Evolutionary conservation across 768 basidiomycete species (phyloP), one percentile per base, ranked within the genome.

Genomic region (Mrakia blollopis): DNA sequence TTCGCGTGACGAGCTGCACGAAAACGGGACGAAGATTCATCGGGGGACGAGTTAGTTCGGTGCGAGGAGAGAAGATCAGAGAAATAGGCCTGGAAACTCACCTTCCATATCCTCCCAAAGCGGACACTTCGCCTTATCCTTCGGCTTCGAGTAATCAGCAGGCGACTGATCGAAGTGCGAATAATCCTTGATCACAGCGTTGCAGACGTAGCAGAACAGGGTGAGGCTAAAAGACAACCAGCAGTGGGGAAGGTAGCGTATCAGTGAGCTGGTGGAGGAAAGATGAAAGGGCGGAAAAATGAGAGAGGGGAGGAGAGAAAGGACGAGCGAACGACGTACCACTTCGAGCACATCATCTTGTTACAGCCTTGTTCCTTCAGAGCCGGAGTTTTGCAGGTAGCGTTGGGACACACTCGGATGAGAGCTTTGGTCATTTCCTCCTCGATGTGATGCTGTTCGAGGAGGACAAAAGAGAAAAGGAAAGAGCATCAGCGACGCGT

Each of bases 381-480:
- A 88, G 78, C 77, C 75, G 78, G 78, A 37, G 23, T 61, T 83
- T 84, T 92, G 87, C 87, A 93, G 92, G 73, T 88, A 82, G 83
- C 92, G 76, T 89, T 91, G 0, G 94, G 94, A 83, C 94, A 97
- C 79, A 89, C 91, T 52, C 73, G 44, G 74, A 74, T 72, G 61
- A 72, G 72, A 10, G 39, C 84, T 87, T 13, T 81, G 91, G 92
- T 92, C 94, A 97, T 97, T 3, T 94, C 94, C 81, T 97, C 94
- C 82, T 97, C 94, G 39, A 97, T 86, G 1, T 87, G 82, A 84
- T 95, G 93, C 74, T 89, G 87, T 50, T 50, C 2, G 1, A 21
- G 21, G 89, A 50, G 89, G 18, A 35, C 30, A n/a, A n/a, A n/a
- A n/a, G 61, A 47, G 61, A 9, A 16, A 21, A 35, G 28, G 63